Conservation (phyloP, 2,329 filamentous ascomycete species). For the Acephala macrosclerotiorum region DNA sequence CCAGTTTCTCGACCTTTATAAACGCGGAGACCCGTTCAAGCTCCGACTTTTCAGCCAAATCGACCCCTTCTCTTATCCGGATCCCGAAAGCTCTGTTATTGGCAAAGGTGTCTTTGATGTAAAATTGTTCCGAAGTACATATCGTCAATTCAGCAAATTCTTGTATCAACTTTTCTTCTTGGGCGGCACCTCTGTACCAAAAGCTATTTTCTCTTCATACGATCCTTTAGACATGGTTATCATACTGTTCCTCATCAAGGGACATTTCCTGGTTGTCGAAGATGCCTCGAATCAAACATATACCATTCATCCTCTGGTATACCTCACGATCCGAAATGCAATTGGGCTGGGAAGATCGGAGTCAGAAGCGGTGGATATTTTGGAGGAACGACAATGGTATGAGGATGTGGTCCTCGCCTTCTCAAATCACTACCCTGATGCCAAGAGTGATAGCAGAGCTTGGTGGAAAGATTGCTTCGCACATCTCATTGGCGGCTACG, state of each 20-base stretch:
- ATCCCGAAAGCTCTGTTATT: conserved; percentile 30
- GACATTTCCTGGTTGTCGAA: conserved; percentile 34
- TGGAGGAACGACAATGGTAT: conserved; percentile 36
- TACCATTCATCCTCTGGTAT: conserved; percentile 36
- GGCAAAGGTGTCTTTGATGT: conserved; percentile 35
- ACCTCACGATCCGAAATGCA: conserved; percentile 32
- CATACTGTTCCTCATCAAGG: conserved; percentile 34
- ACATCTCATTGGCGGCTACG: conserved; percentile 31
- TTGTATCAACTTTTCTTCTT: conserved; percentile 37
- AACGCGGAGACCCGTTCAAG: conserved; percentile 33
- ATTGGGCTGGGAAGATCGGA: conserved; percentile 22
- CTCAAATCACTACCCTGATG: conserved; percentile 34
- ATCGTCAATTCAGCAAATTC: conserved; percentile 22
- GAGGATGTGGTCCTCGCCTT: conserved; percentile 35
- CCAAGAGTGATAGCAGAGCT: conserved; percentile 28
- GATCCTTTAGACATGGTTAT: conserved; percentile 38
- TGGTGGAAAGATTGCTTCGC: conserved; percentile 39
- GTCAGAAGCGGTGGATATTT: conserved; percentile 25
- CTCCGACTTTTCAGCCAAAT: conserved; percentile 35
- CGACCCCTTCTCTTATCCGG: conserved; percentile 30
- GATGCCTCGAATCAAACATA: conserved; percentile 28
- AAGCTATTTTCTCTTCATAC: conserved; percentile 30
- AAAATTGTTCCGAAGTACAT: conserved; percentile 30
- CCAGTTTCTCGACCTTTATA: conserved; percentile 36
- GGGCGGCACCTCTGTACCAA: conserved; percentile 35